phyloP scores from a whole-genome alignment of 805 yeast genomes.

The Candida sithepensis region DNA sequence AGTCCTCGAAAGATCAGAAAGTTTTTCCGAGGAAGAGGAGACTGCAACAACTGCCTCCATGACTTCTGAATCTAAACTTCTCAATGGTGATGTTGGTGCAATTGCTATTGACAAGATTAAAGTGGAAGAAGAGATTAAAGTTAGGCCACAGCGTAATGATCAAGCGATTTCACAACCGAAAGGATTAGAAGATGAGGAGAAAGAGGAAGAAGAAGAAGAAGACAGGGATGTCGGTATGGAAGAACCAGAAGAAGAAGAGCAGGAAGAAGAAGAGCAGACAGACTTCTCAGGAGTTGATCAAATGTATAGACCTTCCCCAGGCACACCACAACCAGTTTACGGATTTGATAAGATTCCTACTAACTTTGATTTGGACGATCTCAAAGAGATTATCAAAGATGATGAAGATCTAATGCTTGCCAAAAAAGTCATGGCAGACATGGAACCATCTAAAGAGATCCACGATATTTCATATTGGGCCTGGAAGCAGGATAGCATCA shows the following conservation, averaged over 20 bases:
- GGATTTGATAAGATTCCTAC: slow-evolving; percentile 39
- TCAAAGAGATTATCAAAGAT: slow-evolving; percentile 61
- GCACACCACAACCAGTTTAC: slow-evolving; percentile 51
- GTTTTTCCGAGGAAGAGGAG: slow-evolving; percentile 20
- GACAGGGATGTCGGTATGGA: slow-evolving; percentile 3
- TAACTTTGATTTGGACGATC: slow-evolving; percentile 40
- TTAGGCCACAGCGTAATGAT: too few species aligned
- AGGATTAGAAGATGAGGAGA: slow-evolving; percentile 29
- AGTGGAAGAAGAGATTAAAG: neutral
- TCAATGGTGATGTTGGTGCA: slow-evolving; percentile 15
- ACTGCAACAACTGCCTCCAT: slow-evolving; percentile 6
- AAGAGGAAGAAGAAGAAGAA: slow-evolving; percentile 18
- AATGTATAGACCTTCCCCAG: slow-evolving; percentile 49
- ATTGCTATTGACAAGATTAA: slow-evolving; percentile 3
- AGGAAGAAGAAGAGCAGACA: slow-evolving; percentile 15
- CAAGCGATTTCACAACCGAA: too few species aligned
- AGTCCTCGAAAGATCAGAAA: slow-evolving; percentile 8
- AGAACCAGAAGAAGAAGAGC: slow-evolving; percentile 17
- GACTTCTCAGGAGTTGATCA: slow-evolving; percentile 26
- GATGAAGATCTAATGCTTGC: slow-evolving; percentile 67
- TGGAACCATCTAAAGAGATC: slow-evolving; percentile 12
- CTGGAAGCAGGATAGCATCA: slow-evolving; percentile 49
- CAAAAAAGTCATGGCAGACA: slow-evolving; percentile 37
- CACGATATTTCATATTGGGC: slow-evolving; percentile 57
- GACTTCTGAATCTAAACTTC: slow-evolving; percentile 24